These are phyloP conservation scores for Metarhizium anisopliae DNA, from an alignment of 2,329 filamentous ascomycete genomes.

Conservation along the genomic window DNA sequence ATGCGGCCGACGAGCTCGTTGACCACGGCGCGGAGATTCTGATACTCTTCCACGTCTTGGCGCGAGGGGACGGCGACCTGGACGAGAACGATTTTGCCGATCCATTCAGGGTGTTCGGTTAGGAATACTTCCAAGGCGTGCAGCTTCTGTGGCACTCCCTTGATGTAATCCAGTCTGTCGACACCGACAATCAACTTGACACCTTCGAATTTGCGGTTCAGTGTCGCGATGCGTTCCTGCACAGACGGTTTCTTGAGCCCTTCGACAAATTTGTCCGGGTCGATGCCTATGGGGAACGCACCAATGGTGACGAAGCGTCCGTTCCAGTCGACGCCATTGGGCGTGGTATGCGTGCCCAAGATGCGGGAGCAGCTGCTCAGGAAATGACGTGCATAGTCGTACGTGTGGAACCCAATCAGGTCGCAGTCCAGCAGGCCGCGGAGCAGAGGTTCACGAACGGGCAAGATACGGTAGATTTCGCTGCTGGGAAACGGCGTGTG, in stretches of 20 bases:
- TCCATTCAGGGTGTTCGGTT: conserved; percentile 95
- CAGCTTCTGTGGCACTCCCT: conserved; percentile 94
- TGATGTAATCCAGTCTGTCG: conserved; percentile 96
- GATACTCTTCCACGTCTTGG: conserved; percentile 95
- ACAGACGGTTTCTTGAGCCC: conserved; percentile 79
- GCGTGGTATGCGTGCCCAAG: conserved; percentile 69
- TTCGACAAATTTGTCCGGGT: conserved; percentile 91
- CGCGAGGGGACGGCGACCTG: conserved; percentile 93
- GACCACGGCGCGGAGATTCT: conserved; percentile 88
- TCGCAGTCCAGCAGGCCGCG: conserved; percentile 87
- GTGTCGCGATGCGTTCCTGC: conserved; percentile 73
- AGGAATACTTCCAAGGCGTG: conserved; percentile 95
- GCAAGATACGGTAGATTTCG: conserved; percentile 92
- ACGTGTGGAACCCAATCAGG: conserved; percentile 95
- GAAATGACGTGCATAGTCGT: conserved; percentile 98
- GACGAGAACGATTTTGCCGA: conserved; percentile 91
- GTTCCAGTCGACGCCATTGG: conserved; percentile 86
- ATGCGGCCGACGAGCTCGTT: conserved; percentile 96
- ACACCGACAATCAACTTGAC: conserved; percentile 96
- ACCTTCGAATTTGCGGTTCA: conserved; percentile 87
- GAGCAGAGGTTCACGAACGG: conserved; percentile 82
- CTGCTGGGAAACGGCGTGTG: conserved; percentile 96
- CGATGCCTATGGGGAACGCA: conserved; percentile 95
- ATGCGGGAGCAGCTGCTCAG: conserved; percentile 94
- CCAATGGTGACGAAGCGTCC: conserved; percentile 84